A percentile compares a stretch with the other conserved stretches of the same genome.
phyloP scores from a whole-genome alignment of 305 asterid genomes.

The Solanum hybrid region DNA sequence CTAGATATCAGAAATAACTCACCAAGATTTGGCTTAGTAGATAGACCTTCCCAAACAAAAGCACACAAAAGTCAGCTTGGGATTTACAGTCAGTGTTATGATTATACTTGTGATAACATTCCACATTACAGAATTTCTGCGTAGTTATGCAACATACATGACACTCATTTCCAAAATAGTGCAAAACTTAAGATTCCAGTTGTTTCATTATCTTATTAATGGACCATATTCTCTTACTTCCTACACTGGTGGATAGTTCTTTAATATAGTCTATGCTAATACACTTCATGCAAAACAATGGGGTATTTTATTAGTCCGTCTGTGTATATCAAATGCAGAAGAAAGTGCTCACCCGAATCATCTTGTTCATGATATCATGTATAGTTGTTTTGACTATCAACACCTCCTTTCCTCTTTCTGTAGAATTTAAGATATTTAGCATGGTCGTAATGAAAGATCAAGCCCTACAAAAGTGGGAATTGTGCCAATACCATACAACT shows the following conservation, averaged over 20 bases:
- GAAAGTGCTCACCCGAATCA: slow-evolving; percentile 65
- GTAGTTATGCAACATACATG: not conserved
- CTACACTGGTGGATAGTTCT: not conserved
- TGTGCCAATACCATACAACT: slow-evolving; percentile 68
- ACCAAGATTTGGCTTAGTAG: not conserved
- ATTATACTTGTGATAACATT: not conserved
- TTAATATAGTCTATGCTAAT: not conserved
- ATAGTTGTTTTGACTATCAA: slow-evolving; percentile 87
- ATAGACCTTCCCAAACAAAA: not conserved
- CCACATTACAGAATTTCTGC: not conserved
- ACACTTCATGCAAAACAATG: not conserved
- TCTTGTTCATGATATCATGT: slow-evolving; percentile 93
- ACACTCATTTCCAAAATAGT: not conserved
- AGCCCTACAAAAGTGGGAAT: slow-evolving; percentile 19
- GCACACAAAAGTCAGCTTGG: not conserved
- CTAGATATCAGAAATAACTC: not conserved
- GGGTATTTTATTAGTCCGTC: not conserved
- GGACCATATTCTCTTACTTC: not conserved
- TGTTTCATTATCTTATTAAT: not conserved
- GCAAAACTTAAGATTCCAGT: not conserved
- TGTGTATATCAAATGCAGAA: not conserved
- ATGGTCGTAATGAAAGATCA: slow-evolving; percentile 7
- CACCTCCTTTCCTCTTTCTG: slow-evolving; percentile 91
- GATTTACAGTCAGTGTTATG: not conserved
- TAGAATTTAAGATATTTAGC: slow-evolving; percentile 19